phyloP scores from a whole-genome alignment of 768 basidiomycete genomes.

The Calocera viscosa region DNA sequence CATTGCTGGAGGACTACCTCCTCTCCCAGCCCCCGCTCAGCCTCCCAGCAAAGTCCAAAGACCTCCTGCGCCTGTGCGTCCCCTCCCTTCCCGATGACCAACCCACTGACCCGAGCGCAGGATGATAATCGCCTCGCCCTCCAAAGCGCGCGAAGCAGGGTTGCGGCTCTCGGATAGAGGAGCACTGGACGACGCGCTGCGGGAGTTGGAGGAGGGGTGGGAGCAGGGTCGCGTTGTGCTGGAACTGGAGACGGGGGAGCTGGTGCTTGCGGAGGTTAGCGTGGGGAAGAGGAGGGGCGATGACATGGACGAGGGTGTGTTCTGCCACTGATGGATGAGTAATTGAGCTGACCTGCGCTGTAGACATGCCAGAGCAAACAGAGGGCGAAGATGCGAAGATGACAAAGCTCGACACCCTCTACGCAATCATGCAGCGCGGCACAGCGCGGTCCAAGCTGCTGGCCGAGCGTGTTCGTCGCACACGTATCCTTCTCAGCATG shows the following conservation, averaged over 20 bases:
- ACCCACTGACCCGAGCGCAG: not conserved
- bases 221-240: not conserved
- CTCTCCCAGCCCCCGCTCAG: not conserved
- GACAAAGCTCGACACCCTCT: slow-evolving; percentile 27
- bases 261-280: not conserved
- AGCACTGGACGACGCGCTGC: not conserved
- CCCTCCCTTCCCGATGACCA: no score
- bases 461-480: slow-evolving; percentile 64
- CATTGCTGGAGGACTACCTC: not conserved
- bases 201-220: not conserved
- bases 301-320: not conserved
- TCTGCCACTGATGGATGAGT: not conserved
- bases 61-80: not conserved
- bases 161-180: not conserved
- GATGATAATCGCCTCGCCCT: not conserved
- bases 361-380: not conserved
- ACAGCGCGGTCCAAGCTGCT: slow-evolving; percentile 66
- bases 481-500: not conserved
- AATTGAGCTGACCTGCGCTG: not conserved
- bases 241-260: not conserved
- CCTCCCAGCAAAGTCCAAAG: not conserved
- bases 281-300: not conserved
- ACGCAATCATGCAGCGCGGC: slow-evolving; percentile 56
- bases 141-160: not conserved
- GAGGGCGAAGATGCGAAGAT: not conserved